These are phyloP conservation scores for Trametes polyzona DNA, from an alignment of 1,284 basidiomycete species.

Conservation along the genomic window DNA sequence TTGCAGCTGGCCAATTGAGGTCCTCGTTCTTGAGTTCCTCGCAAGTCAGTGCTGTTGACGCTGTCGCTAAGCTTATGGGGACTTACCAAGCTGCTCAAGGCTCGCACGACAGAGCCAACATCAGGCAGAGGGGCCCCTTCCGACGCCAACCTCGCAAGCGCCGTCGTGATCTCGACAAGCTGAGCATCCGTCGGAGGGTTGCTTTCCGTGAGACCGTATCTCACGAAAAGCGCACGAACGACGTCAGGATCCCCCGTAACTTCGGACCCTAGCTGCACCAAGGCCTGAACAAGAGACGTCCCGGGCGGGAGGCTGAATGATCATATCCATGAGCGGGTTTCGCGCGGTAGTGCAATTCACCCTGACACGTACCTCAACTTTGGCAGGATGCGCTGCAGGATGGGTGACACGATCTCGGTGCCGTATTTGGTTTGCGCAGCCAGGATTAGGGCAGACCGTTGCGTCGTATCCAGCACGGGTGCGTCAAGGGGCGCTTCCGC, in stretches of 20 bases:
- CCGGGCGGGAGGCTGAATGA: conserved; percentile 60
- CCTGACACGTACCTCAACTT: conserved; percentile 69
- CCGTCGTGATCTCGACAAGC: conserved; percentile 70
- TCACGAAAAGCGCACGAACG: conserved; percentile 65
- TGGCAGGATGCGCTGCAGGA: conserved; percentile 59
- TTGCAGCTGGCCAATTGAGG: conserved; percentile 80
- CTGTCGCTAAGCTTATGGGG: background rate
- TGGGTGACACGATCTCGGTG: conserved; percentile 52
- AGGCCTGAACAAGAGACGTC: conserved; percentile 69
- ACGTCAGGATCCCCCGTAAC: conserved; percentile 74
- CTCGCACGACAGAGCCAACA: conserved; percentile 75
- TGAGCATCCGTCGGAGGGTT: conserved; percentile 72
- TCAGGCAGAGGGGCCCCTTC: conserved; percentile 77
- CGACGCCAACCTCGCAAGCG: conserved; percentile 65
- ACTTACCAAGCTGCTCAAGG: conserved; percentile 70
- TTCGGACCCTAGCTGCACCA: conserved; percentile 77
- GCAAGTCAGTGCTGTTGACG: background rate
- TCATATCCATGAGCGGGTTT: background rate
- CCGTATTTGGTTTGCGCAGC: conserved; percentile 80
- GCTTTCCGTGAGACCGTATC: conserved; percentile 72
- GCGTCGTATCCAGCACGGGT: conserved; percentile 68
- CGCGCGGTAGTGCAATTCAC: too few relatives aligned
- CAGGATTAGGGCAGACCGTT: conserved; percentile 72
- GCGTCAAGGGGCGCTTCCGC: conserved; percentile 66
- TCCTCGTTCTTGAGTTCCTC: conserved; percentile 49